Conservation (phyloP, 768 basidiomycete species). For the Trametes maxima region DNA sequence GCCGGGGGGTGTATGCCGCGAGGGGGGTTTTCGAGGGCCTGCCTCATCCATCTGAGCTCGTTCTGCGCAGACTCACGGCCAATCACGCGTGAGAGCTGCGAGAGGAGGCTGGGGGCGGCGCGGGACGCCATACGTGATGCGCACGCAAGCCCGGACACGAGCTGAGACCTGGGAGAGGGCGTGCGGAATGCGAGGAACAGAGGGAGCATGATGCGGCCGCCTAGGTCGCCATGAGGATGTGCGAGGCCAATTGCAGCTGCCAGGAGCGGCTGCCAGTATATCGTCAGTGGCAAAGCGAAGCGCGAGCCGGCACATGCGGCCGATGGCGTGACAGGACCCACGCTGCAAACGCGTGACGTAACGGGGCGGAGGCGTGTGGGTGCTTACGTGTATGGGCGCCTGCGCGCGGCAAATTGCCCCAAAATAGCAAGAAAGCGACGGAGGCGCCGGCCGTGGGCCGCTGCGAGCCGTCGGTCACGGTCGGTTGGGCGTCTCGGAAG, state of each 20-base stretch:
- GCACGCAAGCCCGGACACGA: not conserved
- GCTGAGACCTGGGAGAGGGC: not conserved
- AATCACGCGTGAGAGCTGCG: conserved; percentile 36
- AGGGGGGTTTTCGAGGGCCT: conserved; percentile 28
- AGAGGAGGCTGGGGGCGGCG: conserved; percentile 22
- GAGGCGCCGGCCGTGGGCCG: conserved; percentile 3
- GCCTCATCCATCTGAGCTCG: conserved; percentile 55
- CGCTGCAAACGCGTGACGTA: conserved; percentile 14
- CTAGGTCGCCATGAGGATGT: not conserved
- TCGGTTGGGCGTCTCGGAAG: conserved; percentile 13
- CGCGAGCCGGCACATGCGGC: conserved; percentile 1
- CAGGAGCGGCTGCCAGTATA: not conserved
- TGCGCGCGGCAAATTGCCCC: not conserved
- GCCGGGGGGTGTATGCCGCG: not conserved
- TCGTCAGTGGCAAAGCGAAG: not conserved
- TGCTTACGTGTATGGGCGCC: conserved; percentile 12
- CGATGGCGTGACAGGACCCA: conserved; percentile 15
- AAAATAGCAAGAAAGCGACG: conserved; percentile 6
- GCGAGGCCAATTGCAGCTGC: no score
- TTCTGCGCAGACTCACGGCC: conserved; percentile 39
- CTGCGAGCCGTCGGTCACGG: not conserved
- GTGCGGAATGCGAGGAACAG: not conserved
- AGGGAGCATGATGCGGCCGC: not conserved
- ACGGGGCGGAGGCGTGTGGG: conserved; percentile 4
- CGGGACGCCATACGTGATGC: not conserved